A percentile compares a stretch with the other conserved stretches of the same genome.
These are phyloP conservation scores for Clonostachys rhizophaga DNA, from an alignment of 2,329 filamentous ascomycete genomes.

Conservation along the genomic window DNA sequence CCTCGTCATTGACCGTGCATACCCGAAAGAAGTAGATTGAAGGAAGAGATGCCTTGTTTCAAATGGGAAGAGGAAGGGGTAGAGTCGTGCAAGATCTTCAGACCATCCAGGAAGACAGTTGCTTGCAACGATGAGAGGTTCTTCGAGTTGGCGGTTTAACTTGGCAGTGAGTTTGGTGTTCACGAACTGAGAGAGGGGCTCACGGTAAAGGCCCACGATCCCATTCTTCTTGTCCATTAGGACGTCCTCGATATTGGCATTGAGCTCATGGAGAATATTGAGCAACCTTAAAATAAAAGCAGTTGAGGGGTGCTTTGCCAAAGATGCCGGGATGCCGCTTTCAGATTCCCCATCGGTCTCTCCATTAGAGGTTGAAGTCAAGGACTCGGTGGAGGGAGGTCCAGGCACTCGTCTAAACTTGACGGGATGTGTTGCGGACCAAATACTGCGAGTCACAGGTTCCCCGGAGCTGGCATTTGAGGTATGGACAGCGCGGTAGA, in stretches of 20 bases:
- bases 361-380: slow-evolving; percentile 33
- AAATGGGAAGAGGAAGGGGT: slow-evolving; percentile 96
- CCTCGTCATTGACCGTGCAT: slow-evolving; percentile 92
- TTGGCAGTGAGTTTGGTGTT: slow-evolving; percentile 98
- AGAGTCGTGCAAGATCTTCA: slow-evolving; percentile 87
- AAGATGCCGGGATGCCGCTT: slow-evolving; percentile 67
- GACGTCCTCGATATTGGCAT: slow-evolving; percentile 89
- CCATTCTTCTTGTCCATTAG: slow-evolving; percentile 69
- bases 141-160: slow-evolving; percentile 92
- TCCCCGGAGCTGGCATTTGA: slow-evolving; percentile 50
- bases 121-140: slow-evolving; percentile 94
- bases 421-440: slow-evolving; percentile 86
- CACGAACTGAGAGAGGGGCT: slow-evolving; percentile 90
- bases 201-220: slow-evolving; percentile 65
- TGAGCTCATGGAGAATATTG: slow-evolving; percentile 87
- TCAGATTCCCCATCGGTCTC: slow-evolving; percentile 47
- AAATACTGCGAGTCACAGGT: slow-evolving; percentile 70
- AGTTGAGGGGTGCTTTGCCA: slow-evolving; percentile 79
- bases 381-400: slow-evolving; percentile 56
- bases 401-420: slow-evolving; percentile 86
- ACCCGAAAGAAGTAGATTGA: slow-evolving; percentile 96
- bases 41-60: slow-evolving; percentile 95
- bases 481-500: slow-evolving; percentile 89
- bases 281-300: slow-evolving; percentile 83
- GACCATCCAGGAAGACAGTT: slow-evolving; percentile 95